Base-by-base conservation (phyloP, 371 early-diverging fungal genomes). In the Mortierella sp. region DNA sequence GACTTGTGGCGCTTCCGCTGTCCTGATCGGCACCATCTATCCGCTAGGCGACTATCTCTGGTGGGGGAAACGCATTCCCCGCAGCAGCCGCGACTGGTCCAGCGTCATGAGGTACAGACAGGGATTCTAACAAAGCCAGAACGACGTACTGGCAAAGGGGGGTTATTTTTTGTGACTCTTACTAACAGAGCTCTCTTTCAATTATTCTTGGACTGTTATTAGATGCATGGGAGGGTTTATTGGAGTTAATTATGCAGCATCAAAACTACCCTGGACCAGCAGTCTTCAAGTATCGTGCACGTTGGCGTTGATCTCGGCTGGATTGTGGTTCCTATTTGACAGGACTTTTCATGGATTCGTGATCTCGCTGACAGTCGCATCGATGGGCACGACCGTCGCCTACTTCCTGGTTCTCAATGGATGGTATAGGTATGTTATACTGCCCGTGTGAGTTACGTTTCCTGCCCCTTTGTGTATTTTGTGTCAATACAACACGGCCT, bases 311-410 rank as follows among this genome's bases (percentile, higher is more conserved):
- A 82, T 87, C 37, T 82, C 85, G 17, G 52, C 84, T 19, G 86
- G 79, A 27, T 67, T 87, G 24, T 89, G 89, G 89, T 83, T 87
- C 62, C 68, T 87, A 39, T 89, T 89, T 80, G 89, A 89, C 69
- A 62, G 87, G 47, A 87, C 88, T 3, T 50, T 79, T 50, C 87
- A 87, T 60, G 89, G 89, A 46, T 86, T 86, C 56, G 27, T 81
- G 43, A 69, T 86, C 32, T 84, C 87, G 31, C 19, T 72, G 26
- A 58, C 78, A 5, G 81, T 85, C 17, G 82, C 87, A 4, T 60
- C 78, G 31, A 53, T 87, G 51, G 89, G 89, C 1, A 89, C 89
- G 3, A 56, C 63, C 19, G 80, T 86, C 24, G 87, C 80, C 34
- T 82, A 76, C 27, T 62, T 79, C 27, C 72, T 89, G 37, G 87